Conservation (phyloP, 805 yeast species). For the Saturnispora besseyi region DNA sequence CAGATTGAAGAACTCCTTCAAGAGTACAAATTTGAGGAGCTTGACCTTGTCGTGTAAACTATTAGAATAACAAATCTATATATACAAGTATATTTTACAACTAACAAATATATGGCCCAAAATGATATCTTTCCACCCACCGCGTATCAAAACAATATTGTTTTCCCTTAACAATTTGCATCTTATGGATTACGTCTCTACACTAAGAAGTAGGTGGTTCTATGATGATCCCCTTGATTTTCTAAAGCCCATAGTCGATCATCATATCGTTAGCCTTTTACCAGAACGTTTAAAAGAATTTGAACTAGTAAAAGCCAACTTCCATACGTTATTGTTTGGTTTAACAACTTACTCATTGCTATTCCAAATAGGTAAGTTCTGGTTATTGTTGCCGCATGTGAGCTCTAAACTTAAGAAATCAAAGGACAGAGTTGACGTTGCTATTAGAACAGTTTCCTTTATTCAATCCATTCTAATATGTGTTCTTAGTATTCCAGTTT, state of each 20-base stretch:
- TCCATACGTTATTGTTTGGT: constrained; percentile 17
- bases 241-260: constrained; percentile 16
- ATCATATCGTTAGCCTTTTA: constrained; percentile 18
- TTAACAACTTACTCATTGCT: constrained; percentile 15
- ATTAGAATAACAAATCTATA: background rate
- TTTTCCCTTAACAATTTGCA: background rate
- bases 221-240: constrained; percentile 21
- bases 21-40: background rate
- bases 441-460: constrained; percentile 28
- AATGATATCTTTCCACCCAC: background rate
- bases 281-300: constrained; percentile 4
- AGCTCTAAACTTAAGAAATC: constrained; percentile 11
- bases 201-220: constrained; percentile 10
- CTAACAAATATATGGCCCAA: background rate
- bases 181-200: constrained; percentile 4
- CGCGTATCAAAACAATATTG: background rate
- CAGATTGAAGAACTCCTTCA: background rate
- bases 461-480: constrained; percentile 27
- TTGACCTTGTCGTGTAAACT: background rate
- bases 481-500: constrained; percentile 23
- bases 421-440: constrained; percentile 23
- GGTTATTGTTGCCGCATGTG: constrained; percentile 13
- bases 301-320: constrained; percentile 13
- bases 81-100: background rate
- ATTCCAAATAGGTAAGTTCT: constrained; percentile 12